These are phyloP conservation scores for Datura wrightii DNA, from an alignment of 257 asterid genomes.

Conservation along the genomic window DNA sequence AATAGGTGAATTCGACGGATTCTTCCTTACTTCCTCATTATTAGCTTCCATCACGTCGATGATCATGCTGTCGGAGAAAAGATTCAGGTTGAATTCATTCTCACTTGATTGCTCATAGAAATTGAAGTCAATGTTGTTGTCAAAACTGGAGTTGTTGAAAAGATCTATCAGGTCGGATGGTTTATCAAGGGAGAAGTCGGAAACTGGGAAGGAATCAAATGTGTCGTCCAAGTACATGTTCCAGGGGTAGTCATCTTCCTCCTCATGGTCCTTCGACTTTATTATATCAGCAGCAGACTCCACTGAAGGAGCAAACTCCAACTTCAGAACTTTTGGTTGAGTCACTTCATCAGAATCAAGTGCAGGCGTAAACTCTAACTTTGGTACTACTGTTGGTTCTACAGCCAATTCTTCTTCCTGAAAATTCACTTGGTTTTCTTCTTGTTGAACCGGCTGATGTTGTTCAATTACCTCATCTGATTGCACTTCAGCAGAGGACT, in stretches of 20 bases:
- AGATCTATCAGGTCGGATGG: conserved; percentile 55
- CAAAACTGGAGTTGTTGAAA: conserved; percentile 56
- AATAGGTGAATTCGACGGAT: conserved; percentile 43
- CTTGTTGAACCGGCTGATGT: conserved; percentile 28
- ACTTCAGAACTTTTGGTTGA: conserved; percentile 38
- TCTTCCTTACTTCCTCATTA: conserved; percentile 39
- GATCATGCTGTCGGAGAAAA: conserved; percentile 36
- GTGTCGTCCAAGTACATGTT: conserved; percentile 58
- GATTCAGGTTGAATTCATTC: conserved; percentile 44
- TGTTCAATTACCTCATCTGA: conserved; percentile 34
- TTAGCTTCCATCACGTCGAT: conserved; percentile 26
- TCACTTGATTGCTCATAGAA: conserved; percentile 51
- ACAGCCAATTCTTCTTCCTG: background rate
- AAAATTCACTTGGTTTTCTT: conserved; percentile 31
- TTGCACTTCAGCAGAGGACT: conserved; percentile 30
- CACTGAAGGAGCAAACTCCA: conserved; percentile 29
- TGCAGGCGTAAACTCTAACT: conserved; percentile 12
- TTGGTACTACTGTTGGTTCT: background rate
- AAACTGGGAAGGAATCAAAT: conserved; percentile 49
- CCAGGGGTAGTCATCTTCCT: conserved; percentile 72
- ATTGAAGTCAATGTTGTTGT: conserved; percentile 60
- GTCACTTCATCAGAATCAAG: conserved; percentile 25
- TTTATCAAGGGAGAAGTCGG: conserved; percentile 55
- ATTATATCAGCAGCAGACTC: conserved; percentile 18
- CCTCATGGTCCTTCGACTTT: conserved; percentile 46